Percentiles rank a stretch among this genome's conserved stretches.
phyloP scores from a whole-genome alignment of 176 grass and related monocot species.

The Areca catechu region DNA sequence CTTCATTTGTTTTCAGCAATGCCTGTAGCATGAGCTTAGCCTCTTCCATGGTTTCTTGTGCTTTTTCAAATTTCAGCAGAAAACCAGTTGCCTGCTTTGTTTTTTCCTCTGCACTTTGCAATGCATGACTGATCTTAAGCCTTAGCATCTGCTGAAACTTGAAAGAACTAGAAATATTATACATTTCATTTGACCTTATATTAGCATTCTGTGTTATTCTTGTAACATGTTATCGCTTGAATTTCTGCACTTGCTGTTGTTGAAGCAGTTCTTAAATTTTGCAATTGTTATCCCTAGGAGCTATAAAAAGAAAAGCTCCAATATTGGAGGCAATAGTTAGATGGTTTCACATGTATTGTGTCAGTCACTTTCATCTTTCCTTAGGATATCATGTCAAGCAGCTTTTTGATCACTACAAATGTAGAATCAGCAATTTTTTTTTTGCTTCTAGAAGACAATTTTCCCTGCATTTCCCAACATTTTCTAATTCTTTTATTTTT shows the following conservation, averaged over 20 bases:
- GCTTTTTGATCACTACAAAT: conserved; percentile 14
- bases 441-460: conserved; percentile 8
- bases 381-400: conserved; percentile 2
- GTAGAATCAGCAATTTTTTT: conserved; percentile 5
- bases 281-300: too few species aligned
- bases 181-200: too few species aligned
- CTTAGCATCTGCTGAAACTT: too few species aligned
- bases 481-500: conserved; percentile 26
- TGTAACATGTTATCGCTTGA: too few species aligned
- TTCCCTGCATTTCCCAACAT: conserved; percentile 19
- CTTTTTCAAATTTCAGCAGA: conserved; percentile 63
- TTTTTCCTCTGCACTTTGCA: conserved; percentile 33
- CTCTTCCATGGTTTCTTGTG: conserved; percentile 79
- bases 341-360: too few species aligned
- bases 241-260: too few species aligned
- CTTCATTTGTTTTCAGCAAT: conserved; percentile 57
- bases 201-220: too few species aligned
- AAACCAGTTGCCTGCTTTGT: conserved; percentile 43
- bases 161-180: too few species aligned
- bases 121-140: conserved; percentile 27
- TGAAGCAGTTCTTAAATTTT: too few species aligned
- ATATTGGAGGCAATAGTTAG: too few species aligned
- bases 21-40: conserved; percentile 53
- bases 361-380: too few species aligned
- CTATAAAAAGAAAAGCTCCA: too few species aligned